Base-by-base conservation (phyloP, 192 early-diverging fungal genomes). In the Endogone sp. region DNA sequence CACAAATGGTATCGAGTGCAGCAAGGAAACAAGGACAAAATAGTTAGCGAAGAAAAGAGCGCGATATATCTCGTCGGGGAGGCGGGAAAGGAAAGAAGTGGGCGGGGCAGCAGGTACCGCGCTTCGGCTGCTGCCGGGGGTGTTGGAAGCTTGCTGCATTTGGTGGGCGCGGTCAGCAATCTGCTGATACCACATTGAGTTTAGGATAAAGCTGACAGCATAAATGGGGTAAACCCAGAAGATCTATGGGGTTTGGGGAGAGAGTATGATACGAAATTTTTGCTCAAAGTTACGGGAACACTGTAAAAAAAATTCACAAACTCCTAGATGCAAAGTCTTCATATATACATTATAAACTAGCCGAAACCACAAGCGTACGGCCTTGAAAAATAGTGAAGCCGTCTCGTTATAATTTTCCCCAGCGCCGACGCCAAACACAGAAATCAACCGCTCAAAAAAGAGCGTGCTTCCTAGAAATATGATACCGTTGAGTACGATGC, bases 171-270 rank as follows among this genome's bases (percentile, higher is more conserved):
- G 63, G 31, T 84, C 77, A 2, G 88, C 88, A 60, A 88, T 89
- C 29, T 73, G 62, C 65, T 87, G 81, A 64, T 86, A 89, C 83
- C 82, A 85, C 6, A 79, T 71, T 21, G 81, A 30, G 62, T 82
- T 86, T 30, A 87, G 63, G 3, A 85, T 62, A 56, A 87, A 81
- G 60, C 79, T 81, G 13, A 82, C 60, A 13, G 73, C 28, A 69
- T 83, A 85, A 13, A 86, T 61, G 11, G 88, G 86, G 55, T 83
- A 85, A 26, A 84, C 64, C 86, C 86, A 89, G n/a, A 87, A 74
- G 26, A 83, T 28, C 75, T 81, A 62, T 22, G 21, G 25, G 72
- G 20, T 27, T 24, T 32, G 21, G 24, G 26, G 30, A 27, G 25
- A 67, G 57, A 6, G 66, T 37, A 21, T 49, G 26, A 29, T 25